Base-by-base conservation (phyloP, 2,329 filamentous ascomycete species). In the Lecanicillium sp. region DNA sequence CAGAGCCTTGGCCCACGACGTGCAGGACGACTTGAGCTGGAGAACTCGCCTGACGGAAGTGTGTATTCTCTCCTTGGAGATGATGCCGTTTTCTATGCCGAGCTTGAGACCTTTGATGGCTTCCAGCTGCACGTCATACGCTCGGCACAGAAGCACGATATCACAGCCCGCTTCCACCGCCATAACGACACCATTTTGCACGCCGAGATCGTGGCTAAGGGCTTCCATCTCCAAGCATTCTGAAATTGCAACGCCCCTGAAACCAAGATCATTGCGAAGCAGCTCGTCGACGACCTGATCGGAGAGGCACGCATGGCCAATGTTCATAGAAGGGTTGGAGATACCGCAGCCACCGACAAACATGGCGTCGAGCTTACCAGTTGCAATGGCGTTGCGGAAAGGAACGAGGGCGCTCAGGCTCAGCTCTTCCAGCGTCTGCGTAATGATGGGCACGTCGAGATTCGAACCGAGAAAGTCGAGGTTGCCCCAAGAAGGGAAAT, bases 221-320 rank as follows among this genome's bases (percentile, higher is more conserved):
- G 89, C 88, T 54, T 96, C 89, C 90, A 97, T 97, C 58, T 96
- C 90, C 7, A 97, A 66, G 49, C 90, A 97, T 56, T 97, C 90
- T 0, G 89, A 96, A 36, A 97, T 87, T 17, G 92, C 88, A 3
- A 97, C 89, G 2, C 90, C 90, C 36, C 87, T 77, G 51, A 97
- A 97, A 3, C 84, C 84, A 17, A 97, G 74, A 48, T 96, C 88
- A 43, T 84, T 83, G n/a, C 90, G 77, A 4, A 97, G 68, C 17
- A 96, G 65, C 42, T 92, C 87, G 53, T 95, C 86, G 3, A 97
- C 88, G 1, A 97, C 87, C 58, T 95, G 87, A 49, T 96, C 84
- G 0, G 87, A 94, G 3, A 97, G 68, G 57, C 87, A 97, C 20
- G 90, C 90, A 58, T 97, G 90, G 74, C 94, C 94, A 35, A 94